phyloP scores from a whole-genome alignment of 2,329 filamentous ascomycete genomes.

The Aspergillus eucalypticola region DNA sequence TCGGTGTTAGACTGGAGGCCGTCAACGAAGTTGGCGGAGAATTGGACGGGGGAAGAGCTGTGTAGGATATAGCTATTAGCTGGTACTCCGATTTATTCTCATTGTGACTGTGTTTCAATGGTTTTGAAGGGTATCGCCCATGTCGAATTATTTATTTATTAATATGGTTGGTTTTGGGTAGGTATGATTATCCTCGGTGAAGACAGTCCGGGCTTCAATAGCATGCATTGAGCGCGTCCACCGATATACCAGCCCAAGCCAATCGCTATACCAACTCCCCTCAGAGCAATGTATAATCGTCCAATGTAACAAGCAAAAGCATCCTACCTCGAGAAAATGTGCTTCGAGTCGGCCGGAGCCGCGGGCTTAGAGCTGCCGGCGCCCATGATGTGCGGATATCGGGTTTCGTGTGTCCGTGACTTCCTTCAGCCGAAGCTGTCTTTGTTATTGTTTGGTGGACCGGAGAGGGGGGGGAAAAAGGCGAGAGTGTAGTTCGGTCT shows the following conservation, averaged over 20 bases:
- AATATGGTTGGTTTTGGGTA: no score
- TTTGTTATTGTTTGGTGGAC: background rate
- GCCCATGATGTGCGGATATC: constrained; percentile 52
- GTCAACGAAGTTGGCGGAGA: constrained; percentile 81
- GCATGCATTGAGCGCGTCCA: background rate
- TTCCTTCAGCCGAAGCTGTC: background rate
- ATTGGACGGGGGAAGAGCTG: constrained; percentile 59
- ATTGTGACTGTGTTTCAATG: no score
- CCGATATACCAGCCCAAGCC: background rate
- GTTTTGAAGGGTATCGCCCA: no score
- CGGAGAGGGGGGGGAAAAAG: background rate
- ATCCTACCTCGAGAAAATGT: constrained; percentile 62
- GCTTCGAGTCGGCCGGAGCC: constrained; percentile 52
- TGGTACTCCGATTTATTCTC: constrained; percentile 6
- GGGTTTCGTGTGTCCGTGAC: background rate
- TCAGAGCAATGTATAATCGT: background rate
- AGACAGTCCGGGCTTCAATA: background rate
- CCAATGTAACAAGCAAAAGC: background rate
- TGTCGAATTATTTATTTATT: no score
- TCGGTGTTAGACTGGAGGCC: constrained; percentile 81
- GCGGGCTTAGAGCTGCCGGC: constrained; percentile 63
- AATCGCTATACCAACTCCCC: background rate
- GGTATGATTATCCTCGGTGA: background rate
- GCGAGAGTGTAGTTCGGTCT: background rate
- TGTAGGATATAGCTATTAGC: constrained; percentile 15